Evolutionary conservation across 2,329 filamentous ascomycete species (phyloP), one percentile per base, ranked within the genome.

Genomic region (Colletotrichum siamense): DNA sequence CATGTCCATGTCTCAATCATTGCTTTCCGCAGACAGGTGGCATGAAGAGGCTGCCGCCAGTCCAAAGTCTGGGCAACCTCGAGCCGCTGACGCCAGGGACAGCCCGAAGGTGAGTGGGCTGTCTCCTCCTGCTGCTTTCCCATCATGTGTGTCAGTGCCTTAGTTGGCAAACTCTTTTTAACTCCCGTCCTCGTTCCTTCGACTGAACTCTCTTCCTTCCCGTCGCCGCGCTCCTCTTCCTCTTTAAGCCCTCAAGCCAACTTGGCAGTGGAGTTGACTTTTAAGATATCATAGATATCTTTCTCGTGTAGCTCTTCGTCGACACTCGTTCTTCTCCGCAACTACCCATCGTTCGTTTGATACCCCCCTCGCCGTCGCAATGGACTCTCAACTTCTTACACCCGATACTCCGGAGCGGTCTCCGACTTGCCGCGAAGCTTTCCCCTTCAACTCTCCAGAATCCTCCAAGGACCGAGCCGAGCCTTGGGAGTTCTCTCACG

Each of bases 1-100:
- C 66, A 77, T 77, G 71, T 77, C 71, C 71, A 77, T 77, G 71
- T 77, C 71, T 77, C 71, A 75, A 70, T 30, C 62, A 28, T 49
- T 39, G 36, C 66, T 74, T 67, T 69, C 61, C 65, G 62, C 66
- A 39, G 61, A 49, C 57, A 52, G 22, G 59, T 76, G 66, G 36
- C 59, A 59, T 32, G 71, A 30, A 69, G 49, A 69, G 59, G 49
- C 52, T 65, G 55, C 55, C 70, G 62, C 52, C 65, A 67, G 36
- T 28, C 71, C 52, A 49, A 26, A 49, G 32, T 69, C 69, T 73
- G 73, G 64, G 69, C 73, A 49, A 57, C 69, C 70, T 73, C 69
- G 69, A 73, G 69, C 26, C 65, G 63, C 69, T 59, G 69, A 59
- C 73, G 57, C 73, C 63, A 68, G 63, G 69, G 62, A 55, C 52